Evolutionary conservation across 495 filamentous ascomycete genomes (phyloP).

Genomic region (Halenospora varia): DNA sequence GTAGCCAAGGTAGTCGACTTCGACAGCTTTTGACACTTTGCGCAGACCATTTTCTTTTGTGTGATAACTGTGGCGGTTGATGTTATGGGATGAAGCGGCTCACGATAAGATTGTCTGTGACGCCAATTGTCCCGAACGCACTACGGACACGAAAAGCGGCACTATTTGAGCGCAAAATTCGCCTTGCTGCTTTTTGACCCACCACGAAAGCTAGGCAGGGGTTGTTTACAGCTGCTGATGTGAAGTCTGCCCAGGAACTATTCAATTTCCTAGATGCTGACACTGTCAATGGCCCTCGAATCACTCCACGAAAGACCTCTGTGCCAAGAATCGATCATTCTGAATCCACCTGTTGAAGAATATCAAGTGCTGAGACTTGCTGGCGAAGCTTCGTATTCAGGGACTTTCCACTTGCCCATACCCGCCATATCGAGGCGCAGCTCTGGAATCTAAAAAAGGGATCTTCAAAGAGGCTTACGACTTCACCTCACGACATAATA

Average conservation of each 20-base stretch:
- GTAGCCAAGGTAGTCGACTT: constrained; percentile 63
- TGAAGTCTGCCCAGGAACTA: neutral
- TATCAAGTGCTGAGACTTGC: neutral
- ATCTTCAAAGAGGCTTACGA: neutral
- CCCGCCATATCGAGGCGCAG: neutral
- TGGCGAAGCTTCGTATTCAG: neutral
- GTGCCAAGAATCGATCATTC: neutral
- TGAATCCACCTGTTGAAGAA: neutral
- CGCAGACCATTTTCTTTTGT: constrained; percentile 56
- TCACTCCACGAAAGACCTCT: neutral
- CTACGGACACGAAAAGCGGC: too few species aligned
- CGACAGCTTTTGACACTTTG: constrained; percentile 60
- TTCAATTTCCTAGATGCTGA: neutral
- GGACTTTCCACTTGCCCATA: neutral
- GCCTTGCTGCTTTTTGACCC: too few species aligned
- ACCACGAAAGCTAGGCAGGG: neutral
- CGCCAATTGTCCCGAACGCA: too few species aligned
- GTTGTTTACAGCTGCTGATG: too few species aligned
- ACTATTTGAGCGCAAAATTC: too few species aligned
- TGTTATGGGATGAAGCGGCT: neutral
- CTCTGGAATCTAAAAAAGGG: neutral
- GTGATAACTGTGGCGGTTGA: neutral
- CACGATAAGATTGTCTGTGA: too few species aligned
- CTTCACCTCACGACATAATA: neutral
- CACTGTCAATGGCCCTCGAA: neutral